Base-by-base conservation (phyloP, 2,329 filamentous ascomycete species). In the Alternaria triticina region DNA sequence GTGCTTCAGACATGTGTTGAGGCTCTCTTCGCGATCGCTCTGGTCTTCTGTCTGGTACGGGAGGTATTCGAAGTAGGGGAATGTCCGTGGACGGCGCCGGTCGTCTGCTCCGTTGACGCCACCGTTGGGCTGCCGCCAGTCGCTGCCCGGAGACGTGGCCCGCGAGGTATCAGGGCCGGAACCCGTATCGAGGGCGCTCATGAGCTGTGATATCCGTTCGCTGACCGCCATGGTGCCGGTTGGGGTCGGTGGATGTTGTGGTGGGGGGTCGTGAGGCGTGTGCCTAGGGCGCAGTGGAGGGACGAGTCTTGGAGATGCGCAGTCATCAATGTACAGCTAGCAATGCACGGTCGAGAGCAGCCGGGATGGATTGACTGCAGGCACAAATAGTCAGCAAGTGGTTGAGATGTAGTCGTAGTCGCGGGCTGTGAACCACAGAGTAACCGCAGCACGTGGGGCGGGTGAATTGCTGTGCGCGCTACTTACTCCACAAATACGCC, bases 1-100 rank as follows among this genome's bases (percentile, higher is more conserved):
- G 76, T 97, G 92, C 79, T 94, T 96, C 71, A 98, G 86, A 72
- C 97, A 98, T 77, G 94, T 93, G 49, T 91, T 86, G 50, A 99
- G 84, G 66, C 94, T 93, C 54, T 86, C 86, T 77, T 96, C 90
- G 67, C 94, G 88, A 81, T 94, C 88, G 33, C 85, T 79, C 67
- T 95, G 91, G 76, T 91, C 89, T 81, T 99, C 96, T 59, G 94
- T 90, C 61, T 89, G 83, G 77, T 98, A 99, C 36, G 96, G 96
- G 54, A 99, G 88, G 77, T 96, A 91, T 70, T 90, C 87, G 79
- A 94, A 93, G 84, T 99, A 99, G 64, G 93, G 93, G 79, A 96
- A 99, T 27, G 96, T 97, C 66, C 96, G 89, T 36, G 93, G 93
- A 68, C 89, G 83, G 67, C 85, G 86, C 55, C 95, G 90, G 78